phyloP scores from a whole-genome alignment of 2,329 filamentous ascomycete genomes.

The Ophiobolus disseminans region DNA sequence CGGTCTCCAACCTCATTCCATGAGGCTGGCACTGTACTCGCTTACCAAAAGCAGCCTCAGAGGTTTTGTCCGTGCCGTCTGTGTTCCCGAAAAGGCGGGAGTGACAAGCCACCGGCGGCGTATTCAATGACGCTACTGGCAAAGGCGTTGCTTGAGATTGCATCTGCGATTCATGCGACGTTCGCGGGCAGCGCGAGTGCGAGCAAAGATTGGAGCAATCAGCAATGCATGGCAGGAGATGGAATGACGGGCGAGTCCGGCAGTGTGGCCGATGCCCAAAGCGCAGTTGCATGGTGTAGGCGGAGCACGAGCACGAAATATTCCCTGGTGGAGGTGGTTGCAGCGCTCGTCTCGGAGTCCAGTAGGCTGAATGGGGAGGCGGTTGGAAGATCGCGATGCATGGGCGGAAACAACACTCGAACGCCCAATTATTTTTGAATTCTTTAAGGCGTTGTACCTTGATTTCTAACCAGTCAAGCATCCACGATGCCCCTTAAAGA shows the following conservation, averaged over 20 bases:
- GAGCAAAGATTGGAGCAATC: neutral
- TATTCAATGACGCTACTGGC: conserved; percentile 2
- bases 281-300: conserved; percentile 9
- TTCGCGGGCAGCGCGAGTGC: neutral
- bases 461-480: conserved; percentile 19
- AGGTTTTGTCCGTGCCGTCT: conserved; percentile 3
- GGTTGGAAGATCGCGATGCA: conserved; percentile 5
- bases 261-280: conserved; percentile 10
- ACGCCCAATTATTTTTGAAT: conserved; percentile 3
- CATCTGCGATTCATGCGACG: neutral
- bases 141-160: conserved; percentile 14
- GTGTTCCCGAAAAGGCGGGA: conserved; percentile 10
- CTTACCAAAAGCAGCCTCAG: neutral
- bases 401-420: neutral
- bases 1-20: neutral
- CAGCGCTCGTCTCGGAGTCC: conserved; percentile 10
- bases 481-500: conserved; percentile 15
- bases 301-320: conserved; percentile 21
- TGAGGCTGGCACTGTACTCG: conserved; percentile 6
- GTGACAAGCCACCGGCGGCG: conserved; percentile 8
- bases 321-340: conserved; percentile 10
- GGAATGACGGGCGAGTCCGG: conserved; percentile 2
- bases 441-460: conserved; percentile 4
- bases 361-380: conserved; percentile 22
- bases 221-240: neutral